These are phyloP conservation scores for Globisporangium rhizosaccharum DNA, from an alignment of 352 stramenopile species.

Conservation along the genomic window DNA sequence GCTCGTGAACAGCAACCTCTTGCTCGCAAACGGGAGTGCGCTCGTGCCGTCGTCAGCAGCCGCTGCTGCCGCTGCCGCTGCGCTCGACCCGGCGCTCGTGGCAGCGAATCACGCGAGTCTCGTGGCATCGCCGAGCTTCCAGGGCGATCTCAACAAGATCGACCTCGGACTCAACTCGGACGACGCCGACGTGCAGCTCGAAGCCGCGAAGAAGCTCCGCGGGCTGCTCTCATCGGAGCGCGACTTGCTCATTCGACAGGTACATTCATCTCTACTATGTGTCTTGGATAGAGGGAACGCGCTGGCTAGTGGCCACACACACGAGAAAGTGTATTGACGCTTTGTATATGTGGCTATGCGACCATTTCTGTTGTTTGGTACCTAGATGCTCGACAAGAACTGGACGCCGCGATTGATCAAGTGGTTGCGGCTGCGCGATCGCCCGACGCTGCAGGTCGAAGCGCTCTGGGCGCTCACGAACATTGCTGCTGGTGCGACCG, in stretches of 20 bases:
- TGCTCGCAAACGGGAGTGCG: conserved; percentile 38
- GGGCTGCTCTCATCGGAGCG: conserved; percentile 78
- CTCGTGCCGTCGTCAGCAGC: conserved; percentile 14
- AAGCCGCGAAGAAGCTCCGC: conserved; percentile 85
- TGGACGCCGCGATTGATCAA: conserved; percentile 85
- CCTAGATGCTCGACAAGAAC: conserved; percentile 86
- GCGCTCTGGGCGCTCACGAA: conserved; percentile 94
- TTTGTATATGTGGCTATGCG: neutral
- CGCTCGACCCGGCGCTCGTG: conserved; percentile 24
- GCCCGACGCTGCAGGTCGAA: conserved; percentile 88
- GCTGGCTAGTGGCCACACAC: neutral
- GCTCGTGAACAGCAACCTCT: conserved; percentile 8
- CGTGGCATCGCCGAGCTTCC: conserved; percentile 53
- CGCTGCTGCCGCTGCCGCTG: neutral
- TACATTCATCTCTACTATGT: conserved; percentile 9
- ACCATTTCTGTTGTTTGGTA: neutral
- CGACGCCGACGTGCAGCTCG: conserved; percentile 74
- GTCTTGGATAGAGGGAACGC: neutral
- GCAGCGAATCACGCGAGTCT: conserved; percentile 19
- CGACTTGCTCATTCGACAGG: conserved; percentile 82
- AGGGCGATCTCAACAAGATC: conserved; percentile 81
- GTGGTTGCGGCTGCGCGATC: conserved; percentile 73
- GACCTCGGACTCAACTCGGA: conserved; percentile 76
- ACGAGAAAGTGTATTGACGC: neutral
- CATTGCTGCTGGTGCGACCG: conserved; percentile 89